These are phyloP conservation scores for Geranium rotundifolium DNA, from an alignment of 345 rosid species.

Conservation along the genomic window DNA sequence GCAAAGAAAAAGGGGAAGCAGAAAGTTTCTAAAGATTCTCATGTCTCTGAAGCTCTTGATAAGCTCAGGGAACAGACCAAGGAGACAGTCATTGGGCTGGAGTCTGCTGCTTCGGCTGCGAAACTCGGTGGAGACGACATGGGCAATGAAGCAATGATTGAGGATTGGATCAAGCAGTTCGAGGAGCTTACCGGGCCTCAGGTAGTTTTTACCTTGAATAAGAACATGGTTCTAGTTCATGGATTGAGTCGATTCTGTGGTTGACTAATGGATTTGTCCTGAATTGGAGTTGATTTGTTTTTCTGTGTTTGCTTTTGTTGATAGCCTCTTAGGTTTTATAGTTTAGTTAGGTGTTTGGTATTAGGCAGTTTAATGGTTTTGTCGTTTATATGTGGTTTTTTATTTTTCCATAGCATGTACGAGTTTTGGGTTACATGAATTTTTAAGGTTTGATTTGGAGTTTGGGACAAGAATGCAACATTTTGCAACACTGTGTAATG, in stretches of 20 bases:
- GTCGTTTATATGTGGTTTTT: not conserved
- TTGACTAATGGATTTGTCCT: not conserved
- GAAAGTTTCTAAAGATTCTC: conserved; percentile 51
- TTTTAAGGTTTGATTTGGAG: no score
- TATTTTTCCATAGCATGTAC: not conserved
- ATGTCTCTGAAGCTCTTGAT: conserved; percentile 72
- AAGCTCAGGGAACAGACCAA: conserved; percentile 76
- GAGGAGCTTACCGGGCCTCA: conserved; percentile 79
- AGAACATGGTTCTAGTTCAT: not conserved
- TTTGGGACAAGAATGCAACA: not conserved
- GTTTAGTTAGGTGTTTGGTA: no score
- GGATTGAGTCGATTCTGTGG: not conserved
- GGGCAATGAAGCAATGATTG: conserved; percentile 52
- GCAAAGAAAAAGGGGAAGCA: conserved; percentile 75
- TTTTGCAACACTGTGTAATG: not conserved
- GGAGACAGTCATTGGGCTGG: conserved; percentile 77
- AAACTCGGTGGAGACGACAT: conserved; percentile 29
- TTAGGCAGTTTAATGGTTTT: no score
- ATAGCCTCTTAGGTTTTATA: no score
- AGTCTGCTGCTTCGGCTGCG: conserved; percentile 31
- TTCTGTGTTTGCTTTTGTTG: no score
- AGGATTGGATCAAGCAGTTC: conserved; percentile 96
- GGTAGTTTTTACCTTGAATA: conserved; percentile 23
- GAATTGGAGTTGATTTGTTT: not conserved
- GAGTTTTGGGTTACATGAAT: not conserved